Conservation (phyloP, 176 grass and related monocot genomes). For the Calamus simplicifolius region DNA sequence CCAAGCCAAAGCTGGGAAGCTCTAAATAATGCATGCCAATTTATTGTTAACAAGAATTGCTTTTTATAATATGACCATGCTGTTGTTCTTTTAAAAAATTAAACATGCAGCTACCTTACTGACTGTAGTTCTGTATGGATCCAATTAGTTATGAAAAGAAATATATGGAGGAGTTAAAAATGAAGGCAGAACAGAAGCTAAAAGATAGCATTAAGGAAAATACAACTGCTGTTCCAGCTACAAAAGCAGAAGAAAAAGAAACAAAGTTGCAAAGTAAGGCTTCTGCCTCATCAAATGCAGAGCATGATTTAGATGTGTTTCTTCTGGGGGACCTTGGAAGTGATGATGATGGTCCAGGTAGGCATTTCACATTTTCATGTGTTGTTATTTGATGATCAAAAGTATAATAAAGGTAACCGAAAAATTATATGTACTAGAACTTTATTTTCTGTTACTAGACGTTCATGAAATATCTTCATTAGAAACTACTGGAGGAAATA, state of each 20-base stretch:
- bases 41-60: too few relatives aligned
- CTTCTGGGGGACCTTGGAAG: conserved; percentile 88
- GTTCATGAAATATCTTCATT: too few relatives aligned
- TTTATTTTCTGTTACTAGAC: too few relatives aligned
- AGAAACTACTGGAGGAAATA: too few relatives aligned
- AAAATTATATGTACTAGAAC: too few relatives aligned
- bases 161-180: conserved; percentile 79
- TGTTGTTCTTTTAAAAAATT: too few relatives aligned
- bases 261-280: conserved; percentile 64
- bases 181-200: conserved; percentile 58
- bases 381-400: too few relatives aligned
- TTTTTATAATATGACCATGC: too few relatives aligned
- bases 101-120: neutral
- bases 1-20: too few relatives aligned
- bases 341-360: conserved; percentile 77
- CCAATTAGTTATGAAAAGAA: conserved; percentile 56
- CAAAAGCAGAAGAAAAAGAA: conserved; percentile 32
- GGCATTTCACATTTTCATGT: conserved; percentile 8
- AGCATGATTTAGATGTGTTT: conserved; percentile 89
- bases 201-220: conserved; percentile 38
- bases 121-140: neutral
- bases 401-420: too few relatives aligned
- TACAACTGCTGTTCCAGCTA: conserved; percentile 29
- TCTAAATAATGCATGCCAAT: too few relatives aligned
- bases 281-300: conserved; percentile 54